Base-by-base conservation (phyloP, 352 stramenopile species). In the Pythium utonaiense region DNA sequence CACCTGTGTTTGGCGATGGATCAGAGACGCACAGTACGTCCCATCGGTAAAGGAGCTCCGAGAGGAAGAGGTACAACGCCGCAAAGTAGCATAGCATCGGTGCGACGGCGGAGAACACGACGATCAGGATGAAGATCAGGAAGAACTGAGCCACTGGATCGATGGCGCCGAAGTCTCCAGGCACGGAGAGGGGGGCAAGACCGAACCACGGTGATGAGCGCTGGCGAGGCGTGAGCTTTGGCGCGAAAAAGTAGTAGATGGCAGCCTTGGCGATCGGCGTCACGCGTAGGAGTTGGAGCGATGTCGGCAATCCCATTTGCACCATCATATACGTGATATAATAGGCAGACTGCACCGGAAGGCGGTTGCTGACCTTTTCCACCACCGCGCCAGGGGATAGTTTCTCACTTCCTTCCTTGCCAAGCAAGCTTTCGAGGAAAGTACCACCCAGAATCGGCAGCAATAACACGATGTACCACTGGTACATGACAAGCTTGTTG, bases 371-470 rank as follows among this genome's bases (percentile, higher is more conserved):
- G 31, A 94, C 67, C 14, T 77, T 71, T 0, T 68, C 76, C 41
- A 92, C 59, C 17, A 91, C 62, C 3, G 49, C 13, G 19, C 13
- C 41, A 3, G 27, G 0, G n/a, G 53, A 19, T 4, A 83, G 58
- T n/a, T 71, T 80, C 12, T 79, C 55, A 13, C 73, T 31, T 9
- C 42, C 72, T 8, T 66, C 70, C 42, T 70, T 70, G 55, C 80
- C 80, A 14, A 83, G 83, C 45, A 94, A 54, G 21, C 71, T 78
- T 47, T 91, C 77, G 44, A 94, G 82, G 53, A 91, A 73, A 8
- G 82, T 91, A 67, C 84, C 84, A 53, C 81, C 81, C 31, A 94
- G 86, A 64, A 94, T 88, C n/a, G 85, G 84, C 33, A 94, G 72
- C 50, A 94, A 60, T 42, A 94, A 85, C 27, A 86, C 84, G 49